phyloP scores from a whole-genome alignment of 768 basidiomycete species.

The Pulveroboletus sp. region DNA sequence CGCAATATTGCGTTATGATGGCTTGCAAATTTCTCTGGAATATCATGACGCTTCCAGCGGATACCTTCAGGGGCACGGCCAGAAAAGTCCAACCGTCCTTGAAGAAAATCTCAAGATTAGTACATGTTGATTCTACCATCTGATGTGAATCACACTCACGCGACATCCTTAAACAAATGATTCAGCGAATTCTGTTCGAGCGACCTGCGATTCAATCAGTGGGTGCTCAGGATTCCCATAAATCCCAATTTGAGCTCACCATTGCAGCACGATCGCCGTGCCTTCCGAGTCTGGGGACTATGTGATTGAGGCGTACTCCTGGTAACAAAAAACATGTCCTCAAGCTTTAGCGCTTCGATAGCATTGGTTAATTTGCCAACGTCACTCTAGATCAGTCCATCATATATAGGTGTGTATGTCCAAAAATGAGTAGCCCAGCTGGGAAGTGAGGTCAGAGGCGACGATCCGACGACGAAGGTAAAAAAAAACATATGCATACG shows the following conservation, averaged over 20 bases:
- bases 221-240: background rate
- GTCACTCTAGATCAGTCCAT: constrained; percentile 85
- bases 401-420: constrained; percentile 83
- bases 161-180: constrained; percentile 92
- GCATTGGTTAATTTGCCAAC: constrained; percentile 88
- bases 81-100: constrained; percentile 87
- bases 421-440: constrained; percentile 87
- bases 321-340: constrained; percentile 77
- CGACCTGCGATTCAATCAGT: constrained; percentile 45
- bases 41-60: constrained; percentile 58
- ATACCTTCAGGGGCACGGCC: constrained; percentile 75
- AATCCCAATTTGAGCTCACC: constrained; percentile 53
- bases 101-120: constrained; percentile 88
- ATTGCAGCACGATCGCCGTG: too few species aligned
- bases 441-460: background rate
- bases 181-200: constrained; percentile 76
- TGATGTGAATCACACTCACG: constrained; percentile 46
- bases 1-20: constrained; percentile 41
- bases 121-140: background rate
- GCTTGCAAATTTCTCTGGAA: constrained; percentile 51
- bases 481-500: constrained; percentile 52
- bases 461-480: too few species aligned
- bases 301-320: constrained; percentile 81
- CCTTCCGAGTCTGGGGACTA: constrained; percentile 75
- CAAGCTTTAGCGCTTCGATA: constrained; percentile 79